These are phyloP conservation scores for Coemansia sp. DNA, from an alignment of 192 early-diverging fungal species.

Conservation along the genomic window DNA sequence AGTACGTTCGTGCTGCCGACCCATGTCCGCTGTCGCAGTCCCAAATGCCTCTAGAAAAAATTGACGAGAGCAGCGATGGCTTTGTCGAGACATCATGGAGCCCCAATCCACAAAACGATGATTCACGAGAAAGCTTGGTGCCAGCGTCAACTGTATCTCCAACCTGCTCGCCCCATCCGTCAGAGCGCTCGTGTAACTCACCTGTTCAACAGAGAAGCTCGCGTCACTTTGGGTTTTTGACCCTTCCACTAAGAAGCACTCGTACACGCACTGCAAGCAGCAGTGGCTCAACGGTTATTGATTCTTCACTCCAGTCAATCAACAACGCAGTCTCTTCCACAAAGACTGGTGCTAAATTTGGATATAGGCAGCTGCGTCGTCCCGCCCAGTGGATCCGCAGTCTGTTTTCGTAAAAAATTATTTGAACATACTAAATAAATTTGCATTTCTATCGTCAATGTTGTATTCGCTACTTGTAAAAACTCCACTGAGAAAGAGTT, in stretches of 20 bases:
- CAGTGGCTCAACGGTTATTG: slow-evolving; percentile 16
- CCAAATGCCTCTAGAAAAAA: background rate
- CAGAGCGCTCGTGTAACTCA: background rate
- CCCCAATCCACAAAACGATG: background rate
- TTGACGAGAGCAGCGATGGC: background rate
- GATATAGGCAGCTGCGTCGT: background rate
- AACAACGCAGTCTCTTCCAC: background rate
- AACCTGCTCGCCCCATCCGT: background rate
- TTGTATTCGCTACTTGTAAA: no score
- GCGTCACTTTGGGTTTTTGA: slow-evolving; percentile 3
- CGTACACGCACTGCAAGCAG: slow-evolving; percentile 16
- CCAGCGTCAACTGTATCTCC: slow-evolving; percentile 3
- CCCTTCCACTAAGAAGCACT: slow-evolving; percentile 21
- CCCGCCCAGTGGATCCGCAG: slow-evolving; percentile 14
- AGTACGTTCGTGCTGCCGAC: slow-evolving; percentile 22
- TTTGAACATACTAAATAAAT: no score
- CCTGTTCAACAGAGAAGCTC: background rate
- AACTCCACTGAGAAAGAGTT: no score
- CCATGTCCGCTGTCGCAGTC: slow-evolving; percentile 1
- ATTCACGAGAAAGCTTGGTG: background rate
- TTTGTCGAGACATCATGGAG: background rate
- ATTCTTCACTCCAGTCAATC: background rate
- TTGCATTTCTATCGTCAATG: no score
- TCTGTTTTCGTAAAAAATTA: slow-evolving; percentile 9
- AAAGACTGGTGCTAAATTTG: background rate